Evolutionary conservation across 208 protist species (phyloP).

Genomic region (Trypanosoma grayi): DNA sequence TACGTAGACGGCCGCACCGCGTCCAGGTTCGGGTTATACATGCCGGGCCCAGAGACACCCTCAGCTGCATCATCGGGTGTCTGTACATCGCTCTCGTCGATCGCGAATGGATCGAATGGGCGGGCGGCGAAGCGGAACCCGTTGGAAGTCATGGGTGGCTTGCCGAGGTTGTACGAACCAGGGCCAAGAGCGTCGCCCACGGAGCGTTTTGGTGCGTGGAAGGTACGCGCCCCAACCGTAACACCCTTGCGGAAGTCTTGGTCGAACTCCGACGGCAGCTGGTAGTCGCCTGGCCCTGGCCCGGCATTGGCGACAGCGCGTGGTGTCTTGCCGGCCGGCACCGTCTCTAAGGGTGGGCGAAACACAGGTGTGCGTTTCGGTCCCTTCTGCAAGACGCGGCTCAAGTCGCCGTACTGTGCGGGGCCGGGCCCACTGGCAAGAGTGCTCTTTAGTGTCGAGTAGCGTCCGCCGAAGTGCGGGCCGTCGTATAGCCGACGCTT

Average conservation of each 20-base stretch:
- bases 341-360: slow-evolving; percentile 18
- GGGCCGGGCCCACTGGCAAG: slow-evolving; percentile 42
- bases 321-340: background rate
- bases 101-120: slow-evolving; percentile 21
- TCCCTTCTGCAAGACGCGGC: slow-evolving; percentile 44
- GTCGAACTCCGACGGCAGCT: slow-evolving; percentile 79
- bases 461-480: slow-evolving; percentile 62
- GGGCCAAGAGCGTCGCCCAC: slow-evolving; percentile 5
- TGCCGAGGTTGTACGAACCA: slow-evolving; percentile 17
- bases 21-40: slow-evolving; percentile 34
- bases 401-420: slow-evolving; percentile 44
- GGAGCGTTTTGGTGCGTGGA: background rate
- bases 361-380: slow-evolving; percentile 54
- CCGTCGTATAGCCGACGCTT: slow-evolving; percentile 32
- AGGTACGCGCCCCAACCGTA: slow-evolving; percentile 29
- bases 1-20: slow-evolving; percentile 20
- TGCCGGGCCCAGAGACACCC: background rate
- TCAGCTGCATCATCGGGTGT: background rate
- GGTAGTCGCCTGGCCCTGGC: slow-evolving; percentile 5
- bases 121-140: slow-evolving; percentile 29
- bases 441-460: slow-evolving; percentile 23
- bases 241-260: slow-evolving; percentile 72
- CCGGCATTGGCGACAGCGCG: background rate
- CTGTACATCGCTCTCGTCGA: background rate
- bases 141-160: slow-evolving; percentile 7